Conservation (phyloP, 345 rosid species). For the Gynandropsis gynandra region DNA sequence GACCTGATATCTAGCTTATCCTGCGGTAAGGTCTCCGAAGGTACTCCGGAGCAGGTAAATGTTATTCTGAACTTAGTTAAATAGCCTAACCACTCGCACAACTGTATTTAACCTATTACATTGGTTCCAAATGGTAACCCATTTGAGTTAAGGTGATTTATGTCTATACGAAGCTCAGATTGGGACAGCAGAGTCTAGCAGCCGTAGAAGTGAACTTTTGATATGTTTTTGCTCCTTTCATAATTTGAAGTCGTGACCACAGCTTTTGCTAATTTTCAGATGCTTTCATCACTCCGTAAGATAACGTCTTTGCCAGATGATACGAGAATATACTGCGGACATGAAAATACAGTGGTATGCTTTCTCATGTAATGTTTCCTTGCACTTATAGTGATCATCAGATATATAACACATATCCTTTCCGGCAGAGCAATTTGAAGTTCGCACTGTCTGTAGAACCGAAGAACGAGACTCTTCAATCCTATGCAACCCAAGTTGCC, state of each 20-base stretch:
- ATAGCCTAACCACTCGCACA: background rate
- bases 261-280: constrained; percentile 39
- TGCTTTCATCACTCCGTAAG: constrained; percentile 71
- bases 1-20: constrained; percentile 93
- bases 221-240: constrained; percentile 9
- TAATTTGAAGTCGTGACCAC: background rate
- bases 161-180: no score
- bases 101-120: background rate
- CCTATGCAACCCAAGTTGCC: constrained; percentile 68
- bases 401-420: constrained; percentile 14
- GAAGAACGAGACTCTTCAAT: constrained; percentile 71
- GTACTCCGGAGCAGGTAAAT: constrained; percentile 78
- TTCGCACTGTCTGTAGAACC: constrained; percentile 92
- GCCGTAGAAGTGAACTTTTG: no score
- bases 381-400: constrained; percentile 6
- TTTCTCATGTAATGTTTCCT: constrained; percentile 1
- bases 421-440: constrained; percentile 71
- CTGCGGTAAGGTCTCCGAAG: constrained; percentile 93
- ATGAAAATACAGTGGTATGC: constrained; percentile 90
- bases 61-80: background rate
- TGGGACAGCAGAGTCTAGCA: no score
- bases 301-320: constrained; percentile 77
- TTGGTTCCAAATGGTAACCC: no score
- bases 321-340: constrained; percentile 78
- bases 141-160: no score